A percentile compares a stretch with the other conserved stretches of the same genome.
Conservation (phyloP, 106 monocot species). For the Apostasia shenzhenica region DNA sequence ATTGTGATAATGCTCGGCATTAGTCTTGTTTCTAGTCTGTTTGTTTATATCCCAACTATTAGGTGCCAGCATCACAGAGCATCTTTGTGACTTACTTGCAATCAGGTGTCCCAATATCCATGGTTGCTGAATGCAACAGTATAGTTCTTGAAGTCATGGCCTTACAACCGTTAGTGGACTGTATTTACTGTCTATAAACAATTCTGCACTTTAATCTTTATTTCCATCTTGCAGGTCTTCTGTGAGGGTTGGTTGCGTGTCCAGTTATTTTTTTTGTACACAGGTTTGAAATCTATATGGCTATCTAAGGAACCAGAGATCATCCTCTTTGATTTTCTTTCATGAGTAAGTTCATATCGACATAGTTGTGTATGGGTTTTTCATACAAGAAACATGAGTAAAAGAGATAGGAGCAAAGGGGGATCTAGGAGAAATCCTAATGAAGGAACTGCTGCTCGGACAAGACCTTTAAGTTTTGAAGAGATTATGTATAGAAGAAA, state of each 20-base stretch:
- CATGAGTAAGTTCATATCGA: background rate
- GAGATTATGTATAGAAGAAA: slow-evolving; percentile 72
- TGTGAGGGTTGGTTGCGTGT: background rate
- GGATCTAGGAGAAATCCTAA: slow-evolving; percentile 17
- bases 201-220: background rate
- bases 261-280: background rate
- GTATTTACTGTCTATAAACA: background rate
- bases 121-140: too few relatives aligned
- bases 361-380: slow-evolving; percentile 3
- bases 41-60: too few relatives aligned
- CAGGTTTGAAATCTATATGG: background rate
- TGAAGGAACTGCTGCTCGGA: slow-evolving; percentile 78
- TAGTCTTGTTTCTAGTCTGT: too few relatives aligned
- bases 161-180: background rate
- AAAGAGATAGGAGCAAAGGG: slow-evolving; percentile 20
- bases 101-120: too few relatives aligned
- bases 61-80: too few relatives aligned
- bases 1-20: too few relatives aligned
- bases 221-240: background rate
- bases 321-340: background rate
- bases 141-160: background rate
- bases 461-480: slow-evolving; percentile 72
- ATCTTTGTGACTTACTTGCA: too few relatives aligned
- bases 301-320: background rate
- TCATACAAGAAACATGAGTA: slow-evolving; percentile 35